Percentiles rank a stretch among this genome's conserved stretches.
Conservation (phyloP, 176 grass and related monocot genomes). For the Juncus inflexus region DNA sequence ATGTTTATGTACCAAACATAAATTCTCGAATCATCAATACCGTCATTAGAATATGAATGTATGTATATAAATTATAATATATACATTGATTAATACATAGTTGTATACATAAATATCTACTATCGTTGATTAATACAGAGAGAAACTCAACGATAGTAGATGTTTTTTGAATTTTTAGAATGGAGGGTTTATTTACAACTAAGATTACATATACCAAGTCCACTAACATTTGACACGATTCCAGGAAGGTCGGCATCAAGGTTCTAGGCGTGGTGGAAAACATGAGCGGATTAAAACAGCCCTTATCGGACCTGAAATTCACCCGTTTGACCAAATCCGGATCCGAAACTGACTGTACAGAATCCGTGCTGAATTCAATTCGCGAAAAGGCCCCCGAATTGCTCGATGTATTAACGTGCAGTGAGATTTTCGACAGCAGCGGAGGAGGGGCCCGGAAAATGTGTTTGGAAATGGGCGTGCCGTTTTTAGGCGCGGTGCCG, state of each 20-base stretch:
- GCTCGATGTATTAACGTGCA: slow-evolving; percentile 47
- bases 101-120: too few relatives aligned
- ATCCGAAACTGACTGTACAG: slow-evolving; percentile 42
- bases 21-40: too few relatives aligned
- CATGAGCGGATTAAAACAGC: slow-evolving; percentile 68
- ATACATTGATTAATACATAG: too few relatives aligned
- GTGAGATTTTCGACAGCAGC: slow-evolving; percentile 84
- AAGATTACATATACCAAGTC: too few relatives aligned
- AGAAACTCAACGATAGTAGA: too few relatives aligned
- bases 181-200: too few relatives aligned
- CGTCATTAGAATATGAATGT: too few relatives aligned
- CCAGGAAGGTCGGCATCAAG: slow-evolving; percentile 53
- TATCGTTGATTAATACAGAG: too few relatives aligned
- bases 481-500: slow-evolving; percentile 89
- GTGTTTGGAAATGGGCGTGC: slow-evolving; percentile 74
- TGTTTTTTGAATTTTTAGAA: too few relatives aligned
- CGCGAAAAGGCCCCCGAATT: slow-evolving; percentile 70
- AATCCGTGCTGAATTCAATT: slow-evolving; percentile 49
- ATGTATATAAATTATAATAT: too few relatives aligned
- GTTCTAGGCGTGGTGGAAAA: slow-evolving; percentile 68
- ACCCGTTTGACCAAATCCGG: slow-evolving; percentile 35
- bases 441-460: slow-evolving; percentile 69
- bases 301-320: slow-evolving; percentile 55
- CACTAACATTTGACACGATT: too few relatives aligned
- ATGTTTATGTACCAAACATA: too few relatives aligned